A percentile compares a stretch with the other conserved stretches of the same genome.
phyloP scores from a whole-genome alignment of 257 asterid species.

The Haberlea rhodopensis region DNA sequence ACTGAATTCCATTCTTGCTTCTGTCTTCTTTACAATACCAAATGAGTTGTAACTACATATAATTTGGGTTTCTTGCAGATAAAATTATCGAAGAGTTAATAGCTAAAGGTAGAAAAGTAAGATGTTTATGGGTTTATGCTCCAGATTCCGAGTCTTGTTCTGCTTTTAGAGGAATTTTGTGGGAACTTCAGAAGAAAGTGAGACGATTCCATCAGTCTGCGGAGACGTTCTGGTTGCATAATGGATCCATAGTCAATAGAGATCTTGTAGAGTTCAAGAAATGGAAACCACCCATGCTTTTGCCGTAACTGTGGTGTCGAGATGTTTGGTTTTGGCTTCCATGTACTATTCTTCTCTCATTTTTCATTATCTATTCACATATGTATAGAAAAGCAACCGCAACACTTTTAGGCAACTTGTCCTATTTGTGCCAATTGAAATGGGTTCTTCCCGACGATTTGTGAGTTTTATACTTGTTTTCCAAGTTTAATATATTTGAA shows the following conservation, averaged over 20 bases:
- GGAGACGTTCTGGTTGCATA: conserved; percentile 94
- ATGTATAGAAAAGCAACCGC: too few species aligned
- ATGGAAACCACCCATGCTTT: conserved; percentile 75
- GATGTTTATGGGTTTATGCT: conserved; percentile 82
- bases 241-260: conserved; percentile 65
- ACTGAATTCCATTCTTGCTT: neutral
- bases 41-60: neutral
- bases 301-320: conserved; percentile 47
- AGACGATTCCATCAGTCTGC: conserved; percentile 86
- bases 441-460: too few species aligned
- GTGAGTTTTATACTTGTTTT: too few species aligned
- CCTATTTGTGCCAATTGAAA: too few species aligned
- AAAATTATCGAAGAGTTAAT: conserved; percentile 68
- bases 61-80: conserved; percentile 45
- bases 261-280: conserved; percentile 70
- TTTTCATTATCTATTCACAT: neutral
- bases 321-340: neutral
- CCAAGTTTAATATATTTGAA: too few species aligned
- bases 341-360: conserved; percentile 16
- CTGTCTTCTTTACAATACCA: conserved; percentile 2
- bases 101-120: conserved; percentile 60
- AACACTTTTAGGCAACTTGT: neutral
- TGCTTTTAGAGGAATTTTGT: conserved; percentile 68
- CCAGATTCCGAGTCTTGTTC: conserved; percentile 77
- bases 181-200: conserved; percentile 93